Evolutionary conservation across 805 yeast species (phyloP), one percentile per base, ranked within the genome.

Genomic region (Komagataella mondaviorum): DNA sequence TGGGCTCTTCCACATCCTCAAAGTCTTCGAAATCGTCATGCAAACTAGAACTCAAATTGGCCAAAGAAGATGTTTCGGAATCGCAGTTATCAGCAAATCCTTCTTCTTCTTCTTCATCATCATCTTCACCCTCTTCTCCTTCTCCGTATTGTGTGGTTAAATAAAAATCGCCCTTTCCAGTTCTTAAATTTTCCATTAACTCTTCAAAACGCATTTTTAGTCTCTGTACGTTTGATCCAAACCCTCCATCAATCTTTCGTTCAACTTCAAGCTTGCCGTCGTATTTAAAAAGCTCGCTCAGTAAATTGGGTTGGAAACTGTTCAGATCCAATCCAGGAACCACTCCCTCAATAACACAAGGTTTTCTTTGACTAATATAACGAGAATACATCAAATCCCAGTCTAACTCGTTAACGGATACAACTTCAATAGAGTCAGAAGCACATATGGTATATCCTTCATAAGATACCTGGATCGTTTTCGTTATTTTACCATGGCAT

Each of bases 71-170:
- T 12, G 20, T 55, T 6, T 56, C 58, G 6, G 55, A 55, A 22
- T 59, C 63, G 17, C 60, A 61, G n/a, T 56, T 60, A 17, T 57
- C 58, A 10, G 56, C 57, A 7, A 59, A 7, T 58, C 61, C 10
- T 55, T 59, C 17, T 12, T 56, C 61, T 6, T 56, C 58, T 6
- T 49, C 53, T 2, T 54, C 62, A 14, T 60, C 65, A 2, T 65
- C 63, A 43, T 61, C 69, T 50, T 72, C 60, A 17, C 64, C 69
- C 4, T 64, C 64, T 23, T 68, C 73, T 53, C 75, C 75, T 49
- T 75, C 81, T 2, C 56, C 66, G 58, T 85, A 85, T 56, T 85
- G 90, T 0, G 90, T 85, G 1, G 90, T 85, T 60, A 84, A 66
- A 56, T 85, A 84, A 52, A 75, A 70, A 0, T 69, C 63, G 24